These are phyloP conservation scores for Geranomyces michiganensis DNA, from an alignment of 192 early-diverging fungal genomes.

Conservation along the genomic window DNA sequence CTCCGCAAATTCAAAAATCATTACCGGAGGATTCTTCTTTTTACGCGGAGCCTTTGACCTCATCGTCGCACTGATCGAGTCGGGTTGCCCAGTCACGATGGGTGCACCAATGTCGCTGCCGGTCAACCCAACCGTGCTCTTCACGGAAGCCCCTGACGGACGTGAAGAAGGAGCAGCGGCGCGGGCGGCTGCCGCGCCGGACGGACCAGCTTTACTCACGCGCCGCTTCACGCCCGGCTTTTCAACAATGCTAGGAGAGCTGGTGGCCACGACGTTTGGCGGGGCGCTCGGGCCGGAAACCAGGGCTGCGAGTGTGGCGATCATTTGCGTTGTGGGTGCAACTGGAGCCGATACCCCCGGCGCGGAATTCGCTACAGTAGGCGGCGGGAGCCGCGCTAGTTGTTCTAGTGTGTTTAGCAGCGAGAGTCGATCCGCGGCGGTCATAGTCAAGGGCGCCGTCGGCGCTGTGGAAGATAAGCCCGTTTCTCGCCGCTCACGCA, in stretches of 20 bases:
- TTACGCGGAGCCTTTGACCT: neutral
- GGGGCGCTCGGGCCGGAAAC: too few species aligned
- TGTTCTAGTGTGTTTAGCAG: neutral
- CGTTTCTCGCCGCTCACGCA: conserved; percentile 14
- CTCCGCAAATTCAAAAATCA: conserved; percentile 27
- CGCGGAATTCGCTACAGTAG: neutral
- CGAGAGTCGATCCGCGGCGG: neutral
- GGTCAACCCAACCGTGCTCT: too few species aligned
- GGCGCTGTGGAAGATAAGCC: neutral
- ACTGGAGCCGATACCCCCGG: neutral
- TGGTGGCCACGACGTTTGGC: too few species aligned
- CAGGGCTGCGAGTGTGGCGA: too few species aligned
- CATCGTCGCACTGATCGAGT: neutral
- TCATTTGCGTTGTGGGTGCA: neutral
- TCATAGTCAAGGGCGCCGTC: too few species aligned
- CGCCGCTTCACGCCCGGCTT: too few species aligned
- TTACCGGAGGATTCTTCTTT: neutral
- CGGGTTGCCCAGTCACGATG: neutral
- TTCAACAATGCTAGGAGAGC: too few species aligned
- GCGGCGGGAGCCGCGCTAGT: neutral
- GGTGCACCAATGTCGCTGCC: too few species aligned
- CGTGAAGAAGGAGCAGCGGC: too few species aligned
- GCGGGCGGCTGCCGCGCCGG: too few species aligned
- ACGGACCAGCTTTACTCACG: too few species aligned
- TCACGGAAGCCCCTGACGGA: too few species aligned